Conservation (phyloP, 768 basidiomycete genomes). For the Boletus tylopilopsis region DNA sequence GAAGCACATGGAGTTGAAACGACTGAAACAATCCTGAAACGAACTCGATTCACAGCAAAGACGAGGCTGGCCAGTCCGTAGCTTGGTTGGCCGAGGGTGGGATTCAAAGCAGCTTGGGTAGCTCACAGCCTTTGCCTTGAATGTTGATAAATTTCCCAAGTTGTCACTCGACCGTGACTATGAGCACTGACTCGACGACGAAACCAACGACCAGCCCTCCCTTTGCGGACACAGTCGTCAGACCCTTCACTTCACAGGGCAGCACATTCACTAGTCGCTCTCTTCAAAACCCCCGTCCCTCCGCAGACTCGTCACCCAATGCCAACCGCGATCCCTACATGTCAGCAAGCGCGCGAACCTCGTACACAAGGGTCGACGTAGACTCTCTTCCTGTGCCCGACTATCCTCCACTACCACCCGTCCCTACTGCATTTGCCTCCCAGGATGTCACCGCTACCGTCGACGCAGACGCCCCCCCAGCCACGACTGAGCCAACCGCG, state of each 20-base stretch:
- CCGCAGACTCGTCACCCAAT: conserved; percentile 4
- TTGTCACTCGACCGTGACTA: no score
- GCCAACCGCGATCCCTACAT: conserved; percentile 21
- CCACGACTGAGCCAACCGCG: neutral
- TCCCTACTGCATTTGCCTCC: conserved; percentile 10
- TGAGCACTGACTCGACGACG: no score
- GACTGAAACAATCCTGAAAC: no score
- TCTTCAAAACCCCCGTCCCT: conserved; percentile 17
- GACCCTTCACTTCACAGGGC: conserved; percentile 30
- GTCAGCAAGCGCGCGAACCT: conserved; percentile 48
- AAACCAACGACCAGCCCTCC: conserved; percentile 18
- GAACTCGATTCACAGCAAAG: no score
- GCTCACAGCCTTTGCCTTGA: no score
- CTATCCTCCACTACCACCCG: conserved; percentile 25
- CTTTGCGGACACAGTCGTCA: conserved; percentile 23
- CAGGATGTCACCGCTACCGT: neutral
- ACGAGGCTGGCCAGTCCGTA: no score
- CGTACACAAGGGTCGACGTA: conserved; percentile 49
- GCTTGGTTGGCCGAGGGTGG: no score
- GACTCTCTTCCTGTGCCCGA: conserved; percentile 22
- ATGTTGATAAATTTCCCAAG: no score
- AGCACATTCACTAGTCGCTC: conserved; percentile 9
- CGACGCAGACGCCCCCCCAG: neutral
- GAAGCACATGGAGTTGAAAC: no score
- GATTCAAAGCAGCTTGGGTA: no score